Conservation (phyloP, 2,329 filamentous ascomycete genomes). For the Fusarium guadeloupense region DNA sequence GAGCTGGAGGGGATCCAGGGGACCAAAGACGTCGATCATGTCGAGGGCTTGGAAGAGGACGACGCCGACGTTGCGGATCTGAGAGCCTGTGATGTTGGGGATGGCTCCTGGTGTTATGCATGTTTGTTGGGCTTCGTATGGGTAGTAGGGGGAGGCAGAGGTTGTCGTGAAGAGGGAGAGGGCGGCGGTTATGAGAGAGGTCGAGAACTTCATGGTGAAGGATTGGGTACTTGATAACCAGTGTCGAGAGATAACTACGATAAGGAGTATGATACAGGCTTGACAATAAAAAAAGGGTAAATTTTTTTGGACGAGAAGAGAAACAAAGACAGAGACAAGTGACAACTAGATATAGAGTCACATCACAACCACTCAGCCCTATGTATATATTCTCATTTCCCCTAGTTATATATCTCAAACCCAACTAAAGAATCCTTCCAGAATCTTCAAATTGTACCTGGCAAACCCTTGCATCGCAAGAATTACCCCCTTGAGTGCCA, state of each 20-base stretch:
- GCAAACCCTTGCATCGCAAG: neutral
- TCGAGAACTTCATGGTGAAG: constrained; percentile 34
- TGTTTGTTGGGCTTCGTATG: constrained; percentile 1
- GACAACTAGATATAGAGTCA: neutral
- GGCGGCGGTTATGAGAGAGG: constrained; percentile 12
- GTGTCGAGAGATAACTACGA: neutral
- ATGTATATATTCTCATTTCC: neutral
- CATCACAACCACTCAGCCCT: neutral
- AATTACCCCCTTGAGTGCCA: neutral
- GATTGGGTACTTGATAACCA: neutral
- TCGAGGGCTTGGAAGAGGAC: constrained; percentile 58
- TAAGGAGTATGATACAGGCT: neutral
- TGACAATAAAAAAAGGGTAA: neutral
- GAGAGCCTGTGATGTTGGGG: constrained; percentile 32
- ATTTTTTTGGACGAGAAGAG: neutral
- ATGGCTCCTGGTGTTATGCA: constrained; percentile 37
- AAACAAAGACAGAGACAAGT: neutral
- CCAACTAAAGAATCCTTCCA: constrained; percentile 4
- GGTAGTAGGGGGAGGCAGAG: constrained; percentile 16
- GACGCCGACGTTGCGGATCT: constrained; percentile 51
- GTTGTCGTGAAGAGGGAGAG: constrained; percentile 12
- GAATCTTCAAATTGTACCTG: constrained; percentile 24
- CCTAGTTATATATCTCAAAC: neutral
- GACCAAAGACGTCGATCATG: constrained; percentile 57
- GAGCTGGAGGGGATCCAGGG: constrained; percentile 57